Evolutionary conservation across 768 basidiomycete genomes (phyloP).

Genomic region (Pleurotus citrinopileatus): DNA sequence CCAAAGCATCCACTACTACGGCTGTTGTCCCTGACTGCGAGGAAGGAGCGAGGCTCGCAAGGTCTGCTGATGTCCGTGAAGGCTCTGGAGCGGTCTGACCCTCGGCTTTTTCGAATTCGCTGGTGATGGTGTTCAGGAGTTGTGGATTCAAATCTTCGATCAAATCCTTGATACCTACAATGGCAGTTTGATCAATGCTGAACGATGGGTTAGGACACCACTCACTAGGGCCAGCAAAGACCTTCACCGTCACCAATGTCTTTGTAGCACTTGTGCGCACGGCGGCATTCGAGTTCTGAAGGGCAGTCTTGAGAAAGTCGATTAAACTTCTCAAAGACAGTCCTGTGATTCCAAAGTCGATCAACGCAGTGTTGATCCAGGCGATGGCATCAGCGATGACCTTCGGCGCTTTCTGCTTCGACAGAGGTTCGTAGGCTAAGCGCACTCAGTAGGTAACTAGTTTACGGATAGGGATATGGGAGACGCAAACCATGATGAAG

Average conservation of each 20-base stretch:
- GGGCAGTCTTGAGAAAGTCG: slow-evolving; percentile 81
- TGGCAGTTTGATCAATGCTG: slow-evolving; percentile 3
- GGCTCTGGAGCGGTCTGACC: slow-evolving; percentile 76
- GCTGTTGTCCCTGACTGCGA: slow-evolving; percentile 35
- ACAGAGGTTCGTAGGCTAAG: slow-evolving; percentile 87
- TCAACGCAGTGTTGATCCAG: slow-evolving; percentile 85
- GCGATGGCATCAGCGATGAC: slow-evolving; percentile 86
- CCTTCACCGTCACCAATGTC: slow-evolving; percentile 82
- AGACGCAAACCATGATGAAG: slow-evolving; percentile 74
- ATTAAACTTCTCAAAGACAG: slow-evolving; percentile 81
- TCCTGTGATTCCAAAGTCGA: slow-evolving; percentile 90
- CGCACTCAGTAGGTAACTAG: slow-evolving; percentile 8
- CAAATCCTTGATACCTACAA: slow-evolving; percentile 83
- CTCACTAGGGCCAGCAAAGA: slow-evolving; percentile 88
- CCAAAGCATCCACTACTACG: slow-evolving; percentile 67
- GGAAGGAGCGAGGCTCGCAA: slow-evolving; percentile 45
- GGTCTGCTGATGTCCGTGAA: slow-evolving; percentile 72
- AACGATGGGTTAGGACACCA: background rate
- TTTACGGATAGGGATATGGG: background rate
- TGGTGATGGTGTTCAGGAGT: slow-evolving; percentile 82
- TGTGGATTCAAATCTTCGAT: slow-evolving; percentile 94
- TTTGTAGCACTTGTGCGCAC: slow-evolving; percentile 95
- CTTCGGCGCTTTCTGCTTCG: slow-evolving; percentile 97
- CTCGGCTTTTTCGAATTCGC: slow-evolving; percentile 92
- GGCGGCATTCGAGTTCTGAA: slow-evolving; percentile 92